Base-by-base conservation (phyloP, 1,139 yeast species). In the Suhomyces bribrorum region DNA sequence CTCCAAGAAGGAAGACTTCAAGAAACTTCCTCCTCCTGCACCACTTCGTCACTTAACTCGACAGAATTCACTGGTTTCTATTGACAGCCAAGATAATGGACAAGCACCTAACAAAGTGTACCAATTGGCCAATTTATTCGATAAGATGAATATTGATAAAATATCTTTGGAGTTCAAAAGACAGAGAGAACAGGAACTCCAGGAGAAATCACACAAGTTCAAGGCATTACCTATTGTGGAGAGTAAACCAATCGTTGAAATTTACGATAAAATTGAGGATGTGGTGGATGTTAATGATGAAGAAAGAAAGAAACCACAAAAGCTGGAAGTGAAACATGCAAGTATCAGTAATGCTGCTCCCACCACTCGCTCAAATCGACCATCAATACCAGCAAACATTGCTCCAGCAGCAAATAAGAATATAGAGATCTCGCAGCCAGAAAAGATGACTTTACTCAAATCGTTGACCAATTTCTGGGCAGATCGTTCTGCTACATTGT, bases 401-500 rank as follows among this genome's bases (percentile, higher is more conserved):
- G 45, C 31, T 3, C 9, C 34, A 7, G 14, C 31, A 3, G 28
- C 26, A 1, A 18, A 31, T 3, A 53, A 51, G 36, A 47, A 42
- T 25, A 33, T 50, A 8, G 69, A 63, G 11, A 55, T 68, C 15
- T 69, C 71, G 0, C 68, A 70, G 60, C 64, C 87, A 2, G 97
- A 88, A 53, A 79, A 79, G 49, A 78, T 81, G 24, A 83, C 96
- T 1, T 61, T 94, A 24, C 76, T 94, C 64, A 88, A 87, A 52
- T 82, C 96, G 0, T 67, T 94, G 41, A 80, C 96, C 0, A 88
- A 83, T 53, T 90, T 92, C 62, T 92, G 98, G 98, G 97, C 97
- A 1, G 98, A 94, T 62, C 67, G 98, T 51, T 86, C 97, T 1
- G 92, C 97, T 0, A 86, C 96, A 2, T 75, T 94, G 15, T 94